Evolutionary conservation across 371 early-diverging fungal genomes (phyloP), one percentile per base, ranked within the genome.

Genomic region (Lichtheimia corymbifera): DNA sequence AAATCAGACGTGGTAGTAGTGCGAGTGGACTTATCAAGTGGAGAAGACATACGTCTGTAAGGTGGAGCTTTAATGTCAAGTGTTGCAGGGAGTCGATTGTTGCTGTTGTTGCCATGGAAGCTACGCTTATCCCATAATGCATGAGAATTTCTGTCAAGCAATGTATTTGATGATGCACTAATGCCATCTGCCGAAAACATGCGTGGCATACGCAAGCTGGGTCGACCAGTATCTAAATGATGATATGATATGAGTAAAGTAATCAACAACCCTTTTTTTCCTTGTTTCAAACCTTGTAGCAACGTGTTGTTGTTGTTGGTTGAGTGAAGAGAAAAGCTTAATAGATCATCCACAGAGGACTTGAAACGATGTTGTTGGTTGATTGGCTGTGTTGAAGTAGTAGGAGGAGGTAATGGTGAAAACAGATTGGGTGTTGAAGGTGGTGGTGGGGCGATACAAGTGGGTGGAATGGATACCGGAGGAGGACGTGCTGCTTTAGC

Each of bases 41-140:
- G 47, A 7, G 47, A 47, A 17, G 22, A 22, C 47, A 35, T 35
- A 9, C 47, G 47, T 47, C 47, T 47, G 6, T 7, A 47, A 18
- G 47, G 47, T 18, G 47, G 18, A n/a, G 11, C 47, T n/a, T 47
- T 47, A 47, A 47, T 47, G 22, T 47, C 47, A 22, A 47, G 47
- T n/a, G 18, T 17, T 18, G n/a, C 5, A 22, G 47, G 47, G 17
- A 22, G 14, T 47, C 22, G n/a, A 47, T n/a, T 47, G 47, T 6
- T 47, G 18, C 5, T 47, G 47, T 5, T 47, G 18, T 47, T 47
- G 47, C 47, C 18, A 47, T 5, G 22, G 11, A 22, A n/a, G 2
- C 17, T 22, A n/a, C 47, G 47, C 5, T n/a, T 47, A 18, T 47
- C 47, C 47, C 47, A 47, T 47, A 47, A 5, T 9, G 47, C 11